phyloP scores from a whole-genome alignment of 2,329 filamentous ascomycete species.

The Aureobasidium subglaciale region DNA sequence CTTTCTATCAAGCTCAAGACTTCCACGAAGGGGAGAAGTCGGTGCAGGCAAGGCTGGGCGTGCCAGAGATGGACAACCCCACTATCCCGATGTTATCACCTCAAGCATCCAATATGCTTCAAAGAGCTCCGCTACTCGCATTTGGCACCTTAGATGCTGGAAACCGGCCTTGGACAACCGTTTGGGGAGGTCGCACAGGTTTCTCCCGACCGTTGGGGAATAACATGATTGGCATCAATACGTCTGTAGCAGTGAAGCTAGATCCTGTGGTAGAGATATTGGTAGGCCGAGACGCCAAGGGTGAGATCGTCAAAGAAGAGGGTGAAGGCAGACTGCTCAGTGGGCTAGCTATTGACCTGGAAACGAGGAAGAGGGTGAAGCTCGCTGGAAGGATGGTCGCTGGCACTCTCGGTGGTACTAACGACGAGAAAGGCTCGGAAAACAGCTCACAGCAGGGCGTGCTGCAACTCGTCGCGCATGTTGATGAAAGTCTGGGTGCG shows the following conservation, averaged over 20 bases:
- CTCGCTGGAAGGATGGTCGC: slow-evolving; percentile 62
- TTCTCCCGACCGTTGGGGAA: slow-evolving; percentile 59
- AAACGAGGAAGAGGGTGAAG: slow-evolving; percentile 65
- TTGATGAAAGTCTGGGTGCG: slow-evolving; percentile 60
- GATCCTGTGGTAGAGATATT: slow-evolving; percentile 67
- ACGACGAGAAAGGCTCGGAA: slow-evolving; percentile 17
- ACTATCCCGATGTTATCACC: slow-evolving; percentile 57
- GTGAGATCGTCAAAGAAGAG: slow-evolving; percentile 36
- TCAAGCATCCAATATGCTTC: slow-evolving; percentile 54
- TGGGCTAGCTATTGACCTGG: slow-evolving; percentile 57
- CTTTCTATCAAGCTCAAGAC: slow-evolving; percentile 38
- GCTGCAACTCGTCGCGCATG: slow-evolving; percentile 55
- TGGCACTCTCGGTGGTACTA: slow-evolving; percentile 43
- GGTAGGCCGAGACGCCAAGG: slow-evolving; percentile 42
- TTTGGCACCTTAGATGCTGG: slow-evolving; percentile 63
- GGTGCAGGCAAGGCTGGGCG: slow-evolving; percentile 56
- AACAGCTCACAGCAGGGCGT: slow-evolving; percentile 30
- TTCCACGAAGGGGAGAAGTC: slow-evolving; percentile 62
- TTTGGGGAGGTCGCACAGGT: slow-evolving; percentile 68
- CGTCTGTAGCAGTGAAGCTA: slow-evolving; percentile 50
- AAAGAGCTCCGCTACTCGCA: slow-evolving; percentile 60
- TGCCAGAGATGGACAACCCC: slow-evolving; percentile 57
- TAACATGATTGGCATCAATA: slow-evolving; percentile 57
- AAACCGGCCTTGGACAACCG: slow-evolving; percentile 64
- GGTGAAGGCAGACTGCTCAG: slow-evolving; percentile 49